These are phyloP conservation scores for Crithidia acanthocephali DNA, from an alignment of 208 protist genomes.

Conservation along the genomic window DNA sequence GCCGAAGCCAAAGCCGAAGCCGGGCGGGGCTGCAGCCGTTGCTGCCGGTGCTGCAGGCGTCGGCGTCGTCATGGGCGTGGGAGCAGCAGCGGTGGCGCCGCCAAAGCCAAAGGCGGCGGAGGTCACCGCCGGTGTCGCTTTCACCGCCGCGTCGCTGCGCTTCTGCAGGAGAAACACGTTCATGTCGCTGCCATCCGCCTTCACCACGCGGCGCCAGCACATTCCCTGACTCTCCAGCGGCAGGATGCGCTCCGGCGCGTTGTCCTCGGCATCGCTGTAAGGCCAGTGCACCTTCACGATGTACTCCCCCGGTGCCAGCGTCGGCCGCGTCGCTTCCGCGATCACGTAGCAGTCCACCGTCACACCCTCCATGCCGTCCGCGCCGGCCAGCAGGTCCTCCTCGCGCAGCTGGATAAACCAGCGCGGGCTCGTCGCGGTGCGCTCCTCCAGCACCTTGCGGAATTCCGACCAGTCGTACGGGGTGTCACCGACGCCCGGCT, in stretches of 20 bases:
- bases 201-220: slow-evolving; percentile 78
- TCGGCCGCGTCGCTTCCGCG: slow-evolving; percentile 69
- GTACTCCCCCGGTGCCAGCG: slow-evolving; percentile 78
- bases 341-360: slow-evolving; percentile 88
- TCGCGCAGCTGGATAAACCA: slow-evolving; percentile 91
- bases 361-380: slow-evolving; percentile 78
- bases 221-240: slow-evolving; percentile 70
- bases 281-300: slow-evolving; percentile 89
- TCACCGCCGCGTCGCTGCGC: slow-evolving; percentile 17
- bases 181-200: slow-evolving; percentile 70
- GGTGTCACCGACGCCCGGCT: slow-evolving; percentile 30
- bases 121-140: slow-evolving; percentile 5
- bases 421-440: slow-evolving; percentile 62
- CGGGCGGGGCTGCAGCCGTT: slow-evolving; percentile 7
- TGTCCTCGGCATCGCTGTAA: slow-evolving; percentile 87
- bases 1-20: slow-evolving; percentile 48
- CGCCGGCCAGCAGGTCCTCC: slow-evolving; percentile 76
- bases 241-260: slow-evolving; percentile 86
- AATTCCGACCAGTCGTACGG: slow-evolving; percentile 81
- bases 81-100: neutral
- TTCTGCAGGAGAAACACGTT: slow-evolving; percentile 80
- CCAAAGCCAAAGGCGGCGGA: slow-evolving; percentile 51
- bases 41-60: slow-evolving; percentile 4
- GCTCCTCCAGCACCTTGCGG: slow-evolving; percentile 53
- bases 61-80: neutral